phyloP scores from a whole-genome alignment of 1,139 yeast species.

The Taphrina flavorubra region DNA sequence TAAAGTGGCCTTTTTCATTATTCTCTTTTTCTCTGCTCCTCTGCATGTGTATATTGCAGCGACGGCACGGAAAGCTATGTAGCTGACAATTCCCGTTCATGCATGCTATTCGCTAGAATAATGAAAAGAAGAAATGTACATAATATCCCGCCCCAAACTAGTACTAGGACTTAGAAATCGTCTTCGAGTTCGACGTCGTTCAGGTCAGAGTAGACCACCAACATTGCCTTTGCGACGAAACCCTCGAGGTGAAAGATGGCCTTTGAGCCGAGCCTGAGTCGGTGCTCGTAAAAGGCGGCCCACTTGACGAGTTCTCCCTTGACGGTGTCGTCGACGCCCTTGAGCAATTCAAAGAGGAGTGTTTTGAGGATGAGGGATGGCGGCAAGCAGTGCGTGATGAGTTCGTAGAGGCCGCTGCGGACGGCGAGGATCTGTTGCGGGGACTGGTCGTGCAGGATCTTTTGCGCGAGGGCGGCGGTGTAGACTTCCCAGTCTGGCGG shows the following conservation, averaged over 20 bases:
- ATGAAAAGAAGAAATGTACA: background rate
- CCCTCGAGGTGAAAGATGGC: conserved; percentile 95
- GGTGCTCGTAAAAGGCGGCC: conserved; percentile 82
- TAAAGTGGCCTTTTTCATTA: background rate
- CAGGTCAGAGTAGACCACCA: conserved; percentile 36
- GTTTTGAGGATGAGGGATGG: conserved; percentile 72
- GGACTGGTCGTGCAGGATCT: conserved; percentile 64
- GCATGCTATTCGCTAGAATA: background rate
- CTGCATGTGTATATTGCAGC: background rate
- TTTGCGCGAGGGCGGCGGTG: conserved; percentile 66
- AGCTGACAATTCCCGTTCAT: background rate
- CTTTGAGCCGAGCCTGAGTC: conserved; percentile 83
- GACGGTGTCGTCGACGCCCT: conserved; percentile 54
- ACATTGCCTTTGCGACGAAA: conserved; percentile 84
- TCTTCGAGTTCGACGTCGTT: conserved; percentile 37
- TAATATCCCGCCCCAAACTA: background rate
- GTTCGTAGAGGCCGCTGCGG: conserved; percentile 78
- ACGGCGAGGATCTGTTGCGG: conserved; percentile 72
- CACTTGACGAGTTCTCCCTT: conserved; percentile 65
- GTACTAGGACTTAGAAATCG: conserved; percentile 1
- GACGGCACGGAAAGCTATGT: conserved; percentile 3
- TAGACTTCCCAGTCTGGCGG: conserved; percentile 89
- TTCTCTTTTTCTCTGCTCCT: too few species aligned
- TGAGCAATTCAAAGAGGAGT: conserved; percentile 58
- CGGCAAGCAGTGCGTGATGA: conserved; percentile 91